Evolutionary conservation across 805 yeast species (phyloP), one percentile per base, ranked within the genome.

Genomic region (Debaryomyces hansenii): DNA sequence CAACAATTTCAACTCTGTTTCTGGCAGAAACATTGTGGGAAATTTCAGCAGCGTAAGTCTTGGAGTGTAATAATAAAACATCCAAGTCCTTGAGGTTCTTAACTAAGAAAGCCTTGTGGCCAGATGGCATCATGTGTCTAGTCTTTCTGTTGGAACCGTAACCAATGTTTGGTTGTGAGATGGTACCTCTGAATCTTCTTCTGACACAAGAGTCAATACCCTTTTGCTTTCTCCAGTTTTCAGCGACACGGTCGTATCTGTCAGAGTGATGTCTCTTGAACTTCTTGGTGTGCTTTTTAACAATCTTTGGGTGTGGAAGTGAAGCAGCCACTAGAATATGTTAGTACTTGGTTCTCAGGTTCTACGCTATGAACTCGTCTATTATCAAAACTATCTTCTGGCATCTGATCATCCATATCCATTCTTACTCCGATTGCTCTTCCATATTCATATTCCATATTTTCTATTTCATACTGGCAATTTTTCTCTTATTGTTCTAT

Each of bases 211-310:
- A 91, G 84, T 94, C 99, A 75, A 94, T 94, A 94, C 99, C 99
- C 89, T 94, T 94, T 82, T 95, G 99, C 83, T 94, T 92, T 90
- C 99, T 94, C 99, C 99, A 95, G 85, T 85, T 86, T 81, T 90
- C 97, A 70, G 89, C 80, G 66, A 94, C 97, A 82, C 99, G 91
- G 85, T 84, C 85, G 82, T 90, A 92, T 82, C 97, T 90, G 87
- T 94, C 99, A 78, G 97, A 90, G 85, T 94, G 99, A 79, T 92
- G 98, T 84, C 99, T 90, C 92, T 91, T 95, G 88, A 94, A 94
- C 85, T 87, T 87, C 85, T 90, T 90, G 72, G 90, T 75, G 90
- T 91, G 94, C 90, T 94, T 94, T 92, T 94, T 95, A 78, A 92
- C 97, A 80, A 94, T 94, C 92, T 90, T 91, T 81, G 98, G 97